Evolutionary conservation across 2,329 filamentous ascomycete genomes (phyloP), one percentile per base, ranked within the genome.

Genomic region (Dichotomopilus funicola): DNA sequence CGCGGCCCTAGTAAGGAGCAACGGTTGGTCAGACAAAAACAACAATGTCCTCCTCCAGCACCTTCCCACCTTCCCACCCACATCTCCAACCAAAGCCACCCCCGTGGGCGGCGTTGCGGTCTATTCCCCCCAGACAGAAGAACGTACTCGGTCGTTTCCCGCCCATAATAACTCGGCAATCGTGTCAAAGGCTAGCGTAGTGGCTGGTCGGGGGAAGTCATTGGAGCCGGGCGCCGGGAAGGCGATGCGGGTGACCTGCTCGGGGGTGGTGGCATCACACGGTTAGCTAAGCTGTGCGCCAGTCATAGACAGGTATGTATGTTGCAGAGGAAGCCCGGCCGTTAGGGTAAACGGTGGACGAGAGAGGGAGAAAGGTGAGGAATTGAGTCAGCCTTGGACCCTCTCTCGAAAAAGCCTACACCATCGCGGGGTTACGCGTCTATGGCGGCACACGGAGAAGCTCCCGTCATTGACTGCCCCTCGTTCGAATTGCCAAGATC

Each of bases 151-250:
- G 74, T 94, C 89, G 71, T 94, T 95, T 47, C 91, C 95, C 3
- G 86, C 84, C 94, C 95, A 99, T 52, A 99, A 74, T 38, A 99
- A 79, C 71, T 99, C 94, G 70, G 96, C 88, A 41, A 80, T 79
- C 55, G 87, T 87, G 71, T 99, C 94, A 72, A 99, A 99, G 48
- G 88, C 87, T 70, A 96, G 81, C 2, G 90, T 86, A 45, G 88
- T 86, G 63, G 90, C 83, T 55, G 83, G 83, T 27, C 87, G 87
- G 44, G 85, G 80, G 66, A 87, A 75, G 62, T 80, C 80, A 74
- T 87, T 85, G 66, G 83, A 78, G 68, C 83, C 86, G 66, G 88
- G 85, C 65, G 88, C 85, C 70, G 90, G 89, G 72, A 95, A 83
- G 70, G 85, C 81, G 73, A 94, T 84, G 72, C 90, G 87, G 72